Base-by-base conservation (phyloP, 441 rosid genomes). In the Adansonia gregorii region DNA sequence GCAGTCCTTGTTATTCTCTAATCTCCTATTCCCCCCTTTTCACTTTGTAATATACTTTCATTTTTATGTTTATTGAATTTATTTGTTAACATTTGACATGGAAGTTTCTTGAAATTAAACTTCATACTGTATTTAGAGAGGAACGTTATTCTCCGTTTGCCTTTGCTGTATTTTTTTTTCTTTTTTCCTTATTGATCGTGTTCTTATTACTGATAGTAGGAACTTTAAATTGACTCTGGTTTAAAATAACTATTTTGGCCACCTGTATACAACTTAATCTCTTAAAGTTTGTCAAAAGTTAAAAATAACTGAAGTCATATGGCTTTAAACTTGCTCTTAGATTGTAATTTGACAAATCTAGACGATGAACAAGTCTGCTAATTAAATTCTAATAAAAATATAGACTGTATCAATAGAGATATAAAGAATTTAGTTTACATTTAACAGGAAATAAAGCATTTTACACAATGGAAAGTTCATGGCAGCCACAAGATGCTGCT, bases 291-390 rank as follows among this genome's bases (percentile, higher is more conserved):
- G 15, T 60, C 64, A 60, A 22, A 58, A 58, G 22, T 58, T 10
- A 58, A 60, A 60, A 60, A 60, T 41, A 60, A 24, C 65, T 22
- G 12, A 22, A 24, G 41, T 24, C 39, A 7, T 19, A 60, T 60
- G 65, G 65, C 65, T 60, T 22, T 24, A 24, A 60, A 60, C 65
- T 60, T 24, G 35, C 65, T 60, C 39, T 60, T 3, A 10, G 65
- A 2, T 60, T 60, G 39, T 22, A 24, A 9, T 60, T 60, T 60
- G 65, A 24, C 15, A 24, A 60, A 2, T 60, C 39, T 60, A 60
- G 65, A 60, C 11, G 65, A 39, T 10, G 39, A 24, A 22, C 35
- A 4, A 22, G 39, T 22, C 65, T 19, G 24, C 24, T 4, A 14
- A 22, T 60, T 20, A 55, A 8, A 6, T 55, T 17, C 60, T 17